Conservation (phyloP, 257 asterid species). For the Gardenia jasminoides region DNA sequence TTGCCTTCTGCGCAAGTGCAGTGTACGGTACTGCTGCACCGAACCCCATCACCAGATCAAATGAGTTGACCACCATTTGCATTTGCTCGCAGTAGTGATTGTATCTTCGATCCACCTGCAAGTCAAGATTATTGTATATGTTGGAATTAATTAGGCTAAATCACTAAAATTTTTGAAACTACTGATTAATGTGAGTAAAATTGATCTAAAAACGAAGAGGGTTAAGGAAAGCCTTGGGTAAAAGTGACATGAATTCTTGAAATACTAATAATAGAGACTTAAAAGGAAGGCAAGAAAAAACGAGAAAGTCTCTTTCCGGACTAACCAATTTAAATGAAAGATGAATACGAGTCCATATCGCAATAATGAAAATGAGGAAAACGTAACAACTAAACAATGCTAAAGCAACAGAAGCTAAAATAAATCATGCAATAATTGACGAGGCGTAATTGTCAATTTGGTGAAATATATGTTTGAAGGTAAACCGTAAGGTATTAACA, state of each 20-base stretch:
- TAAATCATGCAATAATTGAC: neutral
- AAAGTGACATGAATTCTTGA: neutral
- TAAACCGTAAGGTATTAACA: neutral
- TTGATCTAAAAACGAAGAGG: neutral
- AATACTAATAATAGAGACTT: neutral
- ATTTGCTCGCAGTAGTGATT: conserved; percentile 93
- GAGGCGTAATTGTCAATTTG: neutral
- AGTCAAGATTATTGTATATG: neutral
- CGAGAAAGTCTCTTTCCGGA: neutral
- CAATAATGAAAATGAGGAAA: neutral
- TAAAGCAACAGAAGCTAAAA: neutral
- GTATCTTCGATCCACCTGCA: conserved; percentile 91
- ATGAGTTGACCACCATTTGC: conserved; percentile 98
- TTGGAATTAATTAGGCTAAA: neutral
- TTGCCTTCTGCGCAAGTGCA: conserved; percentile 78
- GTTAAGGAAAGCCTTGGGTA: neutral
- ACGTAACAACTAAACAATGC: neutral
- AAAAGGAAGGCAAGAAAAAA: neutral
- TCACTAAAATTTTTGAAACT: neutral
- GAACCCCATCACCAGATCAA: conserved; percentile 93
- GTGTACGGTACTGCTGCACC: conserved; percentile 97
- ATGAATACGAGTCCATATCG: neutral
- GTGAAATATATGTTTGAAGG: neutral
- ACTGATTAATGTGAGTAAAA: neutral
- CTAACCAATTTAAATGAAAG: neutral